phyloP scores from a whole-genome alignment of 2,329 filamentous ascomycete species.

The Colletotrichum gloeosporioides region DNA sequence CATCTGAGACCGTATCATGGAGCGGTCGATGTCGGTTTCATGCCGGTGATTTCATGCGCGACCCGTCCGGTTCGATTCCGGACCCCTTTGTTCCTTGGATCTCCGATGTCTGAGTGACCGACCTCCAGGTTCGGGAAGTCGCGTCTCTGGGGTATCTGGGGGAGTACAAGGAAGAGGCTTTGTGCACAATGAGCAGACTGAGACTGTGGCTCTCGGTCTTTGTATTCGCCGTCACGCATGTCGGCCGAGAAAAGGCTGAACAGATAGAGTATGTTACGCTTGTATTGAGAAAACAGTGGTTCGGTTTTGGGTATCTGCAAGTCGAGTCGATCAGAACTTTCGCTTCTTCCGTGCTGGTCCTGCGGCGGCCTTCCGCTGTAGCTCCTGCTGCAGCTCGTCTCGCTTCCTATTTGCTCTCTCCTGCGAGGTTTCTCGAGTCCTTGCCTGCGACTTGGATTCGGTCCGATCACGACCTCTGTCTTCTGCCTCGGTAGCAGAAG shows the following conservation, averaged over 20 bases:
- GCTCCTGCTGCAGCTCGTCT: slow-evolving; percentile 55
- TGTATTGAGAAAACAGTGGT: not conserved
- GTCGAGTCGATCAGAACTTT: slow-evolving; percentile 46
- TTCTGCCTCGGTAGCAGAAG: not conserved
- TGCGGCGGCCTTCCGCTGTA: slow-evolving; percentile 53
- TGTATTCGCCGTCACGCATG: not conserved
- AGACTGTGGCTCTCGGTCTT: not conserved
- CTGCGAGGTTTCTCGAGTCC: slow-evolving; percentile 46
- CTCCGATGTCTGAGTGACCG: not conserved
- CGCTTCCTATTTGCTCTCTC: slow-evolving; percentile 55
- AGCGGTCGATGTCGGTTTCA: not conserved
- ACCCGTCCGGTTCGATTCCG: not conserved
- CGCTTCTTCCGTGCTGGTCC: slow-evolving; percentile 62
- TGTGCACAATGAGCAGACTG: not conserved
- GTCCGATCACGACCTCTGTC: slow-evolving; percentile 18
- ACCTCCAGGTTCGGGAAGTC: not conserved
- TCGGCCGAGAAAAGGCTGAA: not conserved
- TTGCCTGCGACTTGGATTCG: slow-evolving; percentile 30
- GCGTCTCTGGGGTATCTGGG: not conserved
- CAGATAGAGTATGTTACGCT: not conserved
- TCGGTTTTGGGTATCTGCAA: not conserved
- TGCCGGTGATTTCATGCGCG: not conserved
- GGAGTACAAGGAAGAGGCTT: not conserved
- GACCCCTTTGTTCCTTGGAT: not conserved
- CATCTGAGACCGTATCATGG: not conserved